Base-by-base conservation (phyloP, 495 filamentous ascomycete genomes). In the Symbiotaphrina buchneri region DNA sequence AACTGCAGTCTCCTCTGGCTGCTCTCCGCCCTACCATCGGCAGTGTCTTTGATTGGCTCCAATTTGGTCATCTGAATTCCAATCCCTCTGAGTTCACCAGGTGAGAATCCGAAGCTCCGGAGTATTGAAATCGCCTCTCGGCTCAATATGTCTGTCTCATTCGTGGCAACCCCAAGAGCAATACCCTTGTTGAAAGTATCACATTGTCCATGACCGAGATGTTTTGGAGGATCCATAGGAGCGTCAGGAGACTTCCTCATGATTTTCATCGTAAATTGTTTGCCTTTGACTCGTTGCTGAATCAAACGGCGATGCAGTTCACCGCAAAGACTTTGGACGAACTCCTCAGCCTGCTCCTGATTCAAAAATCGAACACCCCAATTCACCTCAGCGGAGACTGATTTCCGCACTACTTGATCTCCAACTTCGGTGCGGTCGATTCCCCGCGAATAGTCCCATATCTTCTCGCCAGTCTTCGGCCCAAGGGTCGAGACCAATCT, bases 341-440 rank as follows among this genome's bases (percentile, higher is more conserved):
- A 97, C 31, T 82, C 74, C 26, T 95, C 87, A 0, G 78, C 81
- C 48, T 97, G 85, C 5, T 65, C 66, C 36, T 92, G 80, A 28
- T 64, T 87, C 33, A 79, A 68, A 41, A 97, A 97, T 18, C 87
- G 71, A 31, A 97, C 87, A 2, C 87, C 87, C 90, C 90, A 97
- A 42, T 93, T 97, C 35, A 97, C 80, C 37, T 95, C 84, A 0
- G 84, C 85, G 1, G 84, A 92, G 8, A 95, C 78, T 0, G 84
- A 93, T 45, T 94, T 93, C 21, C 87, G 66, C 8, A 65, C 44
- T 0, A 65, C 59, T 45, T 83, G 74, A 27, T 82, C 75, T 20
- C 87, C 87, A 18, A 95, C 80, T 48, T 91, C 84, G 0, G 68
- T 58, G 26, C 63, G 58, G 48, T 97, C 90, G 32, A 95, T 80